Evolutionary conservation across 331 rosid genomes (phyloP).

Genomic region (Malus hybrid): DNA sequence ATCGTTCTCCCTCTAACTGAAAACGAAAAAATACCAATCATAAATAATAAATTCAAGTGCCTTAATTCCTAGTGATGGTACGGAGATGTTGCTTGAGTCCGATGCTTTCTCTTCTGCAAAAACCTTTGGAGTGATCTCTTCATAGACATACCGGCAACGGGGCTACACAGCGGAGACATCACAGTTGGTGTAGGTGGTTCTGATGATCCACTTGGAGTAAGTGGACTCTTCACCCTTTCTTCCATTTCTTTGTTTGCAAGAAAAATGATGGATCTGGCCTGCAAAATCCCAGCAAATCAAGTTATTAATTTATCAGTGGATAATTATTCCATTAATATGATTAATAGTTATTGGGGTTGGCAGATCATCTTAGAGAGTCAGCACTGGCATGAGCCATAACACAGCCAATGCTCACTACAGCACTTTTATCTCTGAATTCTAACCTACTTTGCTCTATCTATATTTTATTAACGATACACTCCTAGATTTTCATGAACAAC

Average conservation of each 20-base stretch:
- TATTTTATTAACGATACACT: neutral
- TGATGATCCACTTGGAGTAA: neutral
- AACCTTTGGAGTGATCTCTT: conserved; percentile 43
- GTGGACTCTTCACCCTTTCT: conserved; percentile 21
- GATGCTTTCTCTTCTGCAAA: conserved; percentile 40
- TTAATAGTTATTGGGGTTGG: neutral
- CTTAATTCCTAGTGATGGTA: conserved; percentile 32
- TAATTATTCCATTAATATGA: neutral
- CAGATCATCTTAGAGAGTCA: neutral
- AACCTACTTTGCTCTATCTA: neutral
- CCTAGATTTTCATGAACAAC: neutral
- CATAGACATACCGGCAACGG: conserved; percentile 30
- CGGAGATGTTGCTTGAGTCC: conserved; percentile 41
- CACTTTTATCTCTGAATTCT: neutral
- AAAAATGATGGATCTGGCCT: conserved; percentile 36
- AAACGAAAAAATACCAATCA: neutral
- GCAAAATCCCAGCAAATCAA: neutral
- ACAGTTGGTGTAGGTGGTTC: conserved; percentile 16
- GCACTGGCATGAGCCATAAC: neutral
- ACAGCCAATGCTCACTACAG: neutral
- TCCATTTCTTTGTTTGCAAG: conserved; percentile 34
- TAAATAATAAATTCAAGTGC: neutral
- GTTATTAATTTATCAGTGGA: neutral
- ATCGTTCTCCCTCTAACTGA: neutral
- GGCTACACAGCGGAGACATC: conserved; percentile 16